phyloP scores from a whole-genome alignment of 805 yeast genomes.

The Nakazawaea wickerhamii region DNA sequence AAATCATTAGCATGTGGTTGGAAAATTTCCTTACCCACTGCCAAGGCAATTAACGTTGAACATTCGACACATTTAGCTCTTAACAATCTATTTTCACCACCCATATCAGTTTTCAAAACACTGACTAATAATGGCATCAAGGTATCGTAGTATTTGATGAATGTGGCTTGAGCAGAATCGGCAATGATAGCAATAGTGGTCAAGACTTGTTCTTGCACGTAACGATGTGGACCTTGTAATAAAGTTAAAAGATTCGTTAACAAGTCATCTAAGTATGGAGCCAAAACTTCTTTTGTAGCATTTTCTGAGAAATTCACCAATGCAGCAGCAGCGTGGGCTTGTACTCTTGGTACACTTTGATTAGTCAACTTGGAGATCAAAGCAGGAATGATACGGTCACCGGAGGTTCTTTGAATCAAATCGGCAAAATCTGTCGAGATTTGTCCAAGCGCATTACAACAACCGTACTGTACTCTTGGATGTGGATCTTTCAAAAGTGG shows the following conservation, averaged over 20 bases:
- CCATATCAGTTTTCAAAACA: constrained; percentile 72
- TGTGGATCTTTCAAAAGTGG: constrained; percentile 85
- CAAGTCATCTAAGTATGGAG: constrained; percentile 86
- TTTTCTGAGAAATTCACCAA: constrained; percentile 92
- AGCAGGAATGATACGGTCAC: constrained; percentile 78
- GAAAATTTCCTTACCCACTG: constrained; percentile 91
- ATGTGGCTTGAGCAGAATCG: constrained; percentile 87
- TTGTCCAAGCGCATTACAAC: constrained; percentile 96
- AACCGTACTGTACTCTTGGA: constrained; percentile 93
- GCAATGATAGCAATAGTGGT: constrained; percentile 97
- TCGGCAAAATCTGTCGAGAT: constrained; percentile 96
- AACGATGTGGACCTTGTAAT: constrained; percentile 80
- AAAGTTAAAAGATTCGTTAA: constrained; percentile 68
- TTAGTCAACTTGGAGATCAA: constrained; percentile 73
- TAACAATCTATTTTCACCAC: constrained; percentile 68
- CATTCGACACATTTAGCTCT: constrained; percentile 96
- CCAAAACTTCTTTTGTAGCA: constrained; percentile 79
- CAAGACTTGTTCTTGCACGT: constrained; percentile 94
- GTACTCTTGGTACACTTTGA: constrained; percentile 82
- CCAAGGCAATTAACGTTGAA: constrained; percentile 86
- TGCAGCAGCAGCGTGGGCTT: constrained; percentile 98
- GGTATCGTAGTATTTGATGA: constrained; percentile 88
- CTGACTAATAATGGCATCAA: constrained; percentile 76
- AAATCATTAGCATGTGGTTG: constrained; percentile 68
- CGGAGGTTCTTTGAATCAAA: constrained; percentile 74